These are phyloP conservation scores for Aspergillus aculeatinus DNA, from an alignment of 2,329 filamentous ascomycete genomes.

Conservation along the genomic window DNA sequence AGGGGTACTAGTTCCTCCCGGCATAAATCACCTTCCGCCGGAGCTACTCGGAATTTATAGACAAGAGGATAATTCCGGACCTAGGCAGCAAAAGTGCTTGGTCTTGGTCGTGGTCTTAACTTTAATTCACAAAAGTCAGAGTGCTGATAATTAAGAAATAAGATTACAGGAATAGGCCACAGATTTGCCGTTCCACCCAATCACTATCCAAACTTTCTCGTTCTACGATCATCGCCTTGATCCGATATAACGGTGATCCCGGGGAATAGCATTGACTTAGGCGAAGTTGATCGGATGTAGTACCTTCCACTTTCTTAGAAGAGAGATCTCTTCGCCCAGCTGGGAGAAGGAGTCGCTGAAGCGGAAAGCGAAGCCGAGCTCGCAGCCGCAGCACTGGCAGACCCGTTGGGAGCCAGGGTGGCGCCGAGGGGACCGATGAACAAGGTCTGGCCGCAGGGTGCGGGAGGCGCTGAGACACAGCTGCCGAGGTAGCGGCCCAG, in stretches of 20 bases:
- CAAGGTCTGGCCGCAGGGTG: conserved; percentile 23
- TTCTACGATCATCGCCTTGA: background rate
- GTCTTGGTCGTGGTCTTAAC: background rate
- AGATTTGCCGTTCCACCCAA: background rate
- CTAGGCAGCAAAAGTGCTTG: background rate
- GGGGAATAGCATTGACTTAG: background rate
- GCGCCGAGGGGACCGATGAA: conserved; percentile 25
- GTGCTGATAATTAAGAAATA: background rate
- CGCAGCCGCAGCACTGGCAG: conserved; percentile 8
- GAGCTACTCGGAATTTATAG: background rate
- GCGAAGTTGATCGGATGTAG: background rate
- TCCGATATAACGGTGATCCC: background rate
- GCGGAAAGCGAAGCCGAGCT: conserved; percentile 8
- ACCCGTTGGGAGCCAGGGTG: conserved; percentile 14
- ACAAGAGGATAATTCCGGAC: background rate
- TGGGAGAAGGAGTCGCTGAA: conserved; percentile 4
- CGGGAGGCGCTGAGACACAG: conserved; percentile 24
- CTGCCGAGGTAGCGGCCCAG: conserved; percentile 24
- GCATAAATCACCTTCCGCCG: background rate
- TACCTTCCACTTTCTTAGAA: background rate
- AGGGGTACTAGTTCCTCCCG: background rate
- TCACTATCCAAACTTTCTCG: background rate
- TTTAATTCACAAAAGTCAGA: background rate
- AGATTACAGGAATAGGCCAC: background rate
- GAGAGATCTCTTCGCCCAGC: conserved; percentile 1